phyloP scores from a whole-genome alignment of 208 protist genomes.

The Acanthamoeba triangularis region DNA sequence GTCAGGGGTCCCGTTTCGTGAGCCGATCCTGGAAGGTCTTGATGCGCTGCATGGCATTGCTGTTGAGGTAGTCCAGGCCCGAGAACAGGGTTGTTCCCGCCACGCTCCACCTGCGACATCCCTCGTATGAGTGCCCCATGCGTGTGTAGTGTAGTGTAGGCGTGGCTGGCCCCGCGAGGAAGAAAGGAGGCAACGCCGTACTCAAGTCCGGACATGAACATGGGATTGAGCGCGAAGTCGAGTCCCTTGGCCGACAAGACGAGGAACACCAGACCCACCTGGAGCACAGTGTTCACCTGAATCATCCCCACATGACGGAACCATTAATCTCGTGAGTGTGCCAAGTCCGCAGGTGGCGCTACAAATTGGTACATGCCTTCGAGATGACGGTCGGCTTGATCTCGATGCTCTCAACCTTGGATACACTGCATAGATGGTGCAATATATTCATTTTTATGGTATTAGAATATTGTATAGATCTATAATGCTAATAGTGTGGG shows the following conservation, averaged over 20 bases:
- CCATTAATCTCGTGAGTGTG: too few relatives aligned
- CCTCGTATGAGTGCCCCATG: not conserved
- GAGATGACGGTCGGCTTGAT: constrained; percentile 15
- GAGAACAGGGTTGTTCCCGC: not conserved
- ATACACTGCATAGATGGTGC: not conserved
- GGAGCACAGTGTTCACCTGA: not conserved
- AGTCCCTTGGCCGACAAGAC: not conserved
- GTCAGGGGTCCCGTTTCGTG: not conserved
- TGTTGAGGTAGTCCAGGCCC: not conserved
- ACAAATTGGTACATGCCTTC: not conserved
- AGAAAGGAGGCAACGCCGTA: not conserved
- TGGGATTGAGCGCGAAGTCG: not conserved
- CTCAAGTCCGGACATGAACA: not conserved
- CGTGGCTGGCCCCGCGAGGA: too few relatives aligned
- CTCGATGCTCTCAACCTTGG: not conserved
- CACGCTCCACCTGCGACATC: not conserved
- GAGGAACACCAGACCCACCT: constrained; percentile 14
- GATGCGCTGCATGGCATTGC: not conserved
- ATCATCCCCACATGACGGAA: too few relatives aligned
- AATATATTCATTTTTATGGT: too few relatives aligned
- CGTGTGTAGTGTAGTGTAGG: not conserved
- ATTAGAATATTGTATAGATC: not conserved
- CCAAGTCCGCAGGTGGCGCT: not conserved
- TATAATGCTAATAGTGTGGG: not conserved
- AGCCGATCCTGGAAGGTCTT: not conserved